These are phyloP conservation scores for Leccinum longicurvipes DNA, from an alignment of 768 basidiomycete genomes.

Conservation along the genomic window DNA sequence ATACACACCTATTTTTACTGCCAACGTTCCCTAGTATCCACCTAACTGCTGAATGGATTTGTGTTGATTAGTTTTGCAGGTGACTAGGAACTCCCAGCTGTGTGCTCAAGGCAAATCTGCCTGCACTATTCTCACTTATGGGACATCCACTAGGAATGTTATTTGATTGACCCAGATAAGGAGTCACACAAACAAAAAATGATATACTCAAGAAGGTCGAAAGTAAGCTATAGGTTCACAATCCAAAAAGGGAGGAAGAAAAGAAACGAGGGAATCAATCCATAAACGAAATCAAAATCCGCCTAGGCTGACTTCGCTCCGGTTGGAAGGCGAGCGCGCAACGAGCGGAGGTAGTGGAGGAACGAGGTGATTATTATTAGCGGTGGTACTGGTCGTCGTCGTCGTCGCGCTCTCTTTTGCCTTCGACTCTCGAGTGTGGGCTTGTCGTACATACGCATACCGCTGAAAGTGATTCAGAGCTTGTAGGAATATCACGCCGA, in stretches of 20 bases:
- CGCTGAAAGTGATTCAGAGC: conserved; percentile 86
- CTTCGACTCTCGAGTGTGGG: conserved; percentile 59
- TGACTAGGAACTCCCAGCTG: too few relatives aligned
- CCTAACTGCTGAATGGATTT: too few relatives aligned
- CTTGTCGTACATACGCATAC: conserved; percentile 82
- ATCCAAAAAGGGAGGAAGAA: background rate
- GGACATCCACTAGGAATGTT: too few relatives aligned
- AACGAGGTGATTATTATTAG: conserved; percentile 32
- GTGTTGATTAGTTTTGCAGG: too few relatives aligned
- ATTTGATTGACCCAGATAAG: background rate
- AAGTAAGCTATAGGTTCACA: conserved; percentile 23
- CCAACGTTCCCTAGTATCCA: too few relatives aligned
- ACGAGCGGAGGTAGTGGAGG: conserved; percentile 29
- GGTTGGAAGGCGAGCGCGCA: conserved; percentile 43
- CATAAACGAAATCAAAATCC: conserved; percentile 25
- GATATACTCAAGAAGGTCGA: conserved; percentile 31
- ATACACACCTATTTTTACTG: too few relatives aligned
- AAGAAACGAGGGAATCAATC: background rate
- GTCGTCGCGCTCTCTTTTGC: conserved; percentile 25
- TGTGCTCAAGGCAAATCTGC: too few relatives aligned
- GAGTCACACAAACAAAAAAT: conserved; percentile 2
- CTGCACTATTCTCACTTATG: too few relatives aligned
- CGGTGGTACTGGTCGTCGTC: background rate
- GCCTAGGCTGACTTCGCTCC: conserved; percentile 43
- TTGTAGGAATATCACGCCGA: conserved; percentile 75